These are phyloP conservation scores for Salvia splendens DNA, from an alignment of 257 asterid genomes.

Conservation along the genomic window DNA sequence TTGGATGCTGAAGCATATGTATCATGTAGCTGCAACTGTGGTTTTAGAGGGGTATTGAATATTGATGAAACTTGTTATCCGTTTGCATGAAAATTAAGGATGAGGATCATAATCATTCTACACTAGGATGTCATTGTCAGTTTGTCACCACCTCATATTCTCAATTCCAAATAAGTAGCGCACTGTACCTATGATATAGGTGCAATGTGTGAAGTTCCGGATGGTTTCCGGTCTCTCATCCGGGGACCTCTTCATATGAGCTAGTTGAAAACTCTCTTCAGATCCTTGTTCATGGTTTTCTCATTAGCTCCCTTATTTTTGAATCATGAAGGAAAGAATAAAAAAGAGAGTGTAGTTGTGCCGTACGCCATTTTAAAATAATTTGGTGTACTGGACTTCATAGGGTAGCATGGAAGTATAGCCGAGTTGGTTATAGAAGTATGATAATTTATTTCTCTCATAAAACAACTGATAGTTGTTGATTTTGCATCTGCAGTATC, in stretches of 20 bases:
- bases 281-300: neutral
- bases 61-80: neutral
- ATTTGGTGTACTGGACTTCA: neutral
- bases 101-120: conserved; percentile 1
- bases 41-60: neutral
- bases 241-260: too few relatives aligned
- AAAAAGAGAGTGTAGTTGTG: neutral
- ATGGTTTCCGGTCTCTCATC: neutral
- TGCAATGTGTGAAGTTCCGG: neutral
- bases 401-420: neutral
- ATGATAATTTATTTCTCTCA: too few relatives aligned
- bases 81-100: neutral
- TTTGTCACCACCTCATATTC: neutral
- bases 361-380: neutral
- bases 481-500: too few relatives aligned
- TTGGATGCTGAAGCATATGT: neutral
- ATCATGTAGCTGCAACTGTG: neutral
- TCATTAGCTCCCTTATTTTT: neutral
- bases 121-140: neutral
- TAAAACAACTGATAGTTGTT: too few relatives aligned
- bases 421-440: too few relatives aligned
- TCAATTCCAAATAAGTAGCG: neutral
- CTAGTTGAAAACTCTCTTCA: neutral
- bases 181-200: neutral
- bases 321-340: neutral